phyloP scores from a whole-genome alignment of 2,329 filamentous ascomycete species.

The Arthrinium puccinioides region DNA sequence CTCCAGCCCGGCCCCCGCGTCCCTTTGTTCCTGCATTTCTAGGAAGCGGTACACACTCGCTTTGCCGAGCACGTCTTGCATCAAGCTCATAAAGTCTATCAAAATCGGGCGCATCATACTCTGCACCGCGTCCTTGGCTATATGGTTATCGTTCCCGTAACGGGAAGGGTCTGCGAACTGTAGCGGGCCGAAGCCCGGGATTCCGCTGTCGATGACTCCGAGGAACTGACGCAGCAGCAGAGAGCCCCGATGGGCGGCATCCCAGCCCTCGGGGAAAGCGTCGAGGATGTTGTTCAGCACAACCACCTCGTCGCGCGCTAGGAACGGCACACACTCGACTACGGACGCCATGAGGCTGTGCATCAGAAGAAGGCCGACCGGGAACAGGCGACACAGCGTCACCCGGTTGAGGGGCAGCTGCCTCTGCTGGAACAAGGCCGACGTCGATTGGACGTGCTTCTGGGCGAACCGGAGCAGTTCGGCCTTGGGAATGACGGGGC shows the following conservation, averaged over 20 bases:
- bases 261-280: slow-evolving; percentile 29
- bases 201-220: slow-evolving; percentile 8
- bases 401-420: slow-evolving; percentile 35
- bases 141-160: slow-evolving; percentile 2
- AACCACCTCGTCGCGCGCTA: slow-evolving; percentile 26
- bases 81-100: slow-evolving; percentile 15
- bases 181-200: slow-evolving; percentile 11
- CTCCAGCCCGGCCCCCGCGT: too few relatives aligned
- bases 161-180: slow-evolving; percentile 8
- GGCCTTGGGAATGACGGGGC: slow-evolving; percentile 18
- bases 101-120: slow-evolving; percentile 12
- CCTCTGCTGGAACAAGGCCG: slow-evolving; percentile 32
- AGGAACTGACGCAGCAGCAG: slow-evolving; percentile 25
- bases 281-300: slow-evolving; percentile 27
- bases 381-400: slow-evolving; percentile 30
- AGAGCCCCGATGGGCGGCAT: slow-evolving; percentile 25
- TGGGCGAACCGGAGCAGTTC: slow-evolving; percentile 31
- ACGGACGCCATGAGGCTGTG: slow-evolving; percentile 15
- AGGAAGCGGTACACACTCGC: slow-evolving; percentile 21
- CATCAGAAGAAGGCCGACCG: slow-evolving; percentile 29
- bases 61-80: slow-evolving; percentile 25
- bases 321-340: slow-evolving; percentile 14
- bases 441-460: slow-evolving; percentile 34
- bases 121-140: slow-evolving; percentile 9
- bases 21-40: slow-evolving; percentile 9